These are phyloP conservation scores for Haematococcus sp. DNA, from an alignment of 139 green algal species.

Conservation along the genomic window DNA sequence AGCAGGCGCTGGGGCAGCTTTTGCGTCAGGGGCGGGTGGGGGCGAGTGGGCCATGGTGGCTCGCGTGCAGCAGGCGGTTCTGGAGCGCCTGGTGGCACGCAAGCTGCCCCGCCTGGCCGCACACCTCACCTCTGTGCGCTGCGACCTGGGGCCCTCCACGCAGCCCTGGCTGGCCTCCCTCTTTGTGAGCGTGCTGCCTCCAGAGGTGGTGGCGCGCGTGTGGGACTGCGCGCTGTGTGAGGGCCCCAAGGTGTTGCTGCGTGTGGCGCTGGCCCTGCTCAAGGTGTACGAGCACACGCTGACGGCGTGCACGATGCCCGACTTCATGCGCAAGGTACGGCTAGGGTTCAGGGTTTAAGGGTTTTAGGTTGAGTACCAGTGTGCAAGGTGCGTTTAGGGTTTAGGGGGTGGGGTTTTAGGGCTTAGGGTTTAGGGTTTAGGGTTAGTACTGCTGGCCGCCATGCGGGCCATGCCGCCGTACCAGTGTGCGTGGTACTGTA, in stretches of 20 bases:
- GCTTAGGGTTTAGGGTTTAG: no score
- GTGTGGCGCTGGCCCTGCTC: constrained; percentile 32
- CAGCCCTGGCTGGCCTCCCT: constrained; percentile 16
- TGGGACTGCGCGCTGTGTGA: constrained; percentile 37
- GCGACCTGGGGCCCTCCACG: not conserved
- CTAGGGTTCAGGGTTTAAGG: no score
- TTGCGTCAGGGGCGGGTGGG: not conserved
- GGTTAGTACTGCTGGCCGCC: no score
- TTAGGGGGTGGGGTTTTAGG: no score
- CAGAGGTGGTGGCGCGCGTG: constrained; percentile 20
- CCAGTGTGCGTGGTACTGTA: no score
- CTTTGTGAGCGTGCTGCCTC: constrained; percentile 14
- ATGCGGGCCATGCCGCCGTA: no score
- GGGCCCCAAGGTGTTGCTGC: constrained; percentile 34
- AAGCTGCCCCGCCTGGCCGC: constrained; percentile 25
- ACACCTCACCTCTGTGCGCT: constrained; percentile 6
- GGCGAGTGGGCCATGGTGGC: constrained; percentile 4
- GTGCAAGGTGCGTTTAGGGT: no score
- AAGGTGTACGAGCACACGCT: constrained; percentile 28
- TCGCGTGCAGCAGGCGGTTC: constrained; percentile 32
- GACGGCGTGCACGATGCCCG: not conserved
- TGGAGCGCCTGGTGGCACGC: constrained; percentile 28
- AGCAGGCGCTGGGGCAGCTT: not conserved
- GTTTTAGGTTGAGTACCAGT: no score
- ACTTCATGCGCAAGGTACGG: constrained; percentile 5